These are phyloP conservation scores for Sporothrix protearum DNA, from an alignment of 2,329 filamentous ascomycete genomes.

Conservation along the genomic window DNA sequence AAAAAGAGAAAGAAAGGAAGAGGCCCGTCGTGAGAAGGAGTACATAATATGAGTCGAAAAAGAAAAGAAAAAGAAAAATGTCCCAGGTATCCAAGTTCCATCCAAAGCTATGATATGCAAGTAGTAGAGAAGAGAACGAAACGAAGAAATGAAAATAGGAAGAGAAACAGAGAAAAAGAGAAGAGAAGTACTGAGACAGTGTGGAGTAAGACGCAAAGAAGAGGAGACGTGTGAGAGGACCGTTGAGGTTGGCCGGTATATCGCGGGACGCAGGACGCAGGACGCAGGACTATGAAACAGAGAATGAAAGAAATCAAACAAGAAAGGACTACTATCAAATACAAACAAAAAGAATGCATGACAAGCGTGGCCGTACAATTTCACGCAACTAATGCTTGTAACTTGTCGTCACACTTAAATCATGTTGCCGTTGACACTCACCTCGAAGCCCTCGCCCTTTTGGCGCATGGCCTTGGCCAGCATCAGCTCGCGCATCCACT, in stretches of 20 bases:
- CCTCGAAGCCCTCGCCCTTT: constrained; percentile 78
- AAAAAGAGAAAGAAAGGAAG: constrained; percentile 18
- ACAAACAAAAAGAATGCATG: constrained; percentile 1
- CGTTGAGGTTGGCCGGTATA: constrained; percentile 10
- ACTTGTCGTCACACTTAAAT: constrained; percentile 44
- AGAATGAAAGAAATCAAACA: background rate
- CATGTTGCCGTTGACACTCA: constrained; percentile 77
- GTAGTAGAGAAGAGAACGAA: constrained; percentile 21
- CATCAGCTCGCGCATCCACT: constrained; percentile 96
- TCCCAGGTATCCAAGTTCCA: constrained; percentile 9
- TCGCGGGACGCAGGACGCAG: constrained; percentile 31
- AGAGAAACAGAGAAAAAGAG: constrained; percentile 23
- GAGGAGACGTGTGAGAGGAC: constrained; percentile 25
- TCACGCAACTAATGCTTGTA: background rate
- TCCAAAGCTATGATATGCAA: constrained; percentile 18
- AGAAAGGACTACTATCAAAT: too few species aligned
- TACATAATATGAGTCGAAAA: constrained; percentile 1
- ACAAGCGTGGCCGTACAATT: background rate
- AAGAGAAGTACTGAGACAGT: constrained; percentile 21
- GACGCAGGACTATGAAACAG: too few species aligned
- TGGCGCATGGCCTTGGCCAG: constrained; percentile 81
- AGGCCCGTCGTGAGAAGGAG: constrained; percentile 14
- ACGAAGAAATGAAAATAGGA: constrained; percentile 26
- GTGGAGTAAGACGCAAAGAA: constrained; percentile 22
- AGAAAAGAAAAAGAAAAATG: constrained; percentile 1